Conservation (phyloP, 768 basidiomycete species). For the Xanthoconium stramineum region DNA sequence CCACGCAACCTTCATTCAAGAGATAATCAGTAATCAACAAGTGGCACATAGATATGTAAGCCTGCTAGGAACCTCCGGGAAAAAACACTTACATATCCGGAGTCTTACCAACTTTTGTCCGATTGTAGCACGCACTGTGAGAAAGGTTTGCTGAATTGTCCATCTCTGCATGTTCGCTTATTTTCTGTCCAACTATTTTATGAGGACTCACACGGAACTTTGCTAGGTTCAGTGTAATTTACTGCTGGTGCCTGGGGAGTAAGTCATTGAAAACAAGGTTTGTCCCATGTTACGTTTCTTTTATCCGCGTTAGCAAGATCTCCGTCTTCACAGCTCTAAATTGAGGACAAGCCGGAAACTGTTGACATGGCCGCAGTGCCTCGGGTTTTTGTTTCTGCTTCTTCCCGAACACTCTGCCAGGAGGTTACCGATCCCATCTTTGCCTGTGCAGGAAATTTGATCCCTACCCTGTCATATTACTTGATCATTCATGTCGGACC, state of each 20-base stretch:
- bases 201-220: constrained; percentile 12
- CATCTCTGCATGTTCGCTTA: constrained; percentile 14
- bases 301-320: constrained; percentile 25
- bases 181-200: constrained; percentile 9
- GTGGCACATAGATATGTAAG: constrained; percentile 7
- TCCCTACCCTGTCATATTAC: constrained; percentile 14
- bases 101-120: constrained; percentile 13
- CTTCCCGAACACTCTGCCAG: constrained; percentile 15
- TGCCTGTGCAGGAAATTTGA: constrained; percentile 12
- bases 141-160: constrained; percentile 20
- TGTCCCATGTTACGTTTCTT: constrained; percentile 30
- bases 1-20: not conserved
- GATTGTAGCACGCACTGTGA: constrained; percentile 13
- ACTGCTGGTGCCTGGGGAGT: constrained; percentile 24
- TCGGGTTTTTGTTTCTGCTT: constrained; percentile 16
- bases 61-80: constrained; percentile 7
- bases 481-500: constrained; percentile 13
- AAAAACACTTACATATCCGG: constrained; percentile 17
- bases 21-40: constrained; percentile 1
- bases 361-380: constrained; percentile 7
- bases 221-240: constrained; percentile 7
- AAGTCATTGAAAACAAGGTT: constrained; percentile 27
- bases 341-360: constrained; percentile 15
- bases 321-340: constrained; percentile 22
- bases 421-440: constrained; percentile 21